phyloP scores from a whole-genome alignment of 2,329 filamentous ascomycete genomes.

The Xylariomycetidae sp. region DNA sequence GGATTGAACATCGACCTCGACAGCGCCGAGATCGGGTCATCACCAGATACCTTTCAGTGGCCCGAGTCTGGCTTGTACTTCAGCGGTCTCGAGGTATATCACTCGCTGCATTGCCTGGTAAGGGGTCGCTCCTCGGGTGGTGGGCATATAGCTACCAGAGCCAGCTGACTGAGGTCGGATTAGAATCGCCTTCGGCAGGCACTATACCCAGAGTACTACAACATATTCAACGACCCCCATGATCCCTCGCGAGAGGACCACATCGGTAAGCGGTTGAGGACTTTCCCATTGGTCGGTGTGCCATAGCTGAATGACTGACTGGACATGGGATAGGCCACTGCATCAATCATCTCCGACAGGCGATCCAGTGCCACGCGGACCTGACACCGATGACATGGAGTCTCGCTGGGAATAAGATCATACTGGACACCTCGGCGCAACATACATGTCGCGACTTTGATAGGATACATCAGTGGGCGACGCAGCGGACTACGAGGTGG shows the following conservation, averaged over 20 bases:
- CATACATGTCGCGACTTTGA: slow-evolving; percentile 9
- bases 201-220: slow-evolving; percentile 7
- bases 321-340: slow-evolving; percentile 6
- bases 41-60: slow-evolving; percentile 5
- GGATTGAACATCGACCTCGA: slow-evolving; percentile 6
- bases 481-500: too few species aligned
- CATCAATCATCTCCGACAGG: slow-evolving; percentile 8
- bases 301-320: not conserved
- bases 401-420: slow-evolving; percentile 3
- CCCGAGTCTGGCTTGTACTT: slow-evolving; percentile 7
- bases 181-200: slow-evolving; percentile 9
- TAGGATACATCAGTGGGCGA: slow-evolving; percentile 7
- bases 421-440: slow-evolving; percentile 4
- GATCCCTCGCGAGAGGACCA: slow-evolving; percentile 5
- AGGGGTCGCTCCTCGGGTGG: not conserved
- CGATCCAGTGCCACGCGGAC: slow-evolving; percentile 8
- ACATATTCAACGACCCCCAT: slow-evolving; percentile 2
- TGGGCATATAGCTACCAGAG: not conserved
- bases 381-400: slow-evolving; percentile 9
- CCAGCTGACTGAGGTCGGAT: not conserved
- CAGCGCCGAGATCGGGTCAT: slow-evolving; percentile 1
- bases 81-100: slow-evolving; percentile 8
- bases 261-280: slow-evolving; percentile 7
- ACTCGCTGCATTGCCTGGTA: slow-evolving; percentile 8
- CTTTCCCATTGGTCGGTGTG: not conserved